Evolutionary conservation across 371 early-diverging fungal species (phyloP), one percentile per base, ranked within the genome.

Genomic region (Chytridium lagenaria): DNA sequence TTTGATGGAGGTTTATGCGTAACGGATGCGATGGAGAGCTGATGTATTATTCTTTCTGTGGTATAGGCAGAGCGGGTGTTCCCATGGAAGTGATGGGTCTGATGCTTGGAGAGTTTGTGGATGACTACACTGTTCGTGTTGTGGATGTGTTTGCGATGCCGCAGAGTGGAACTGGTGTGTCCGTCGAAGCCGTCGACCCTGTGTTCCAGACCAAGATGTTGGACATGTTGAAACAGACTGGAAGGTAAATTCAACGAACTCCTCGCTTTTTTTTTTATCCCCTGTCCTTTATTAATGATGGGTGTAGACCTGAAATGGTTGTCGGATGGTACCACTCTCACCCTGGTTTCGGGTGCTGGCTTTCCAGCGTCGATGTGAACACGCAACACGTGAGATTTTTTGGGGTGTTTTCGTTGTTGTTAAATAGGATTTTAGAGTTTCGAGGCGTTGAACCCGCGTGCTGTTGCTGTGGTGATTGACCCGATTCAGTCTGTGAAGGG

Each of bases 321-420:
- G 99, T 99, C 26, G 99, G 99, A 23, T 99, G 99, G 99, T 99
- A 99, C 83, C 99, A 99, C 88, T 98, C 98, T 67, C 99, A 99
- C 85, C 99, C 99, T 34, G 99, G 99, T 67, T 99, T 99, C 80
- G 99, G 99, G 28, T 99, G 99, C 88, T 99, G 99, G 99, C 90
- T 99, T 34, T 98, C 98, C 19, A 97, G 94, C 76, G 99, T 99
- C 22, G 99, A 99, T 86, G 95, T 99, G 52, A 97, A 97, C 84
- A 99, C 99, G 63, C 99, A 99, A 83, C 95, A 95, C 87, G 93
- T 92, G 85, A n/a, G 72, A 12, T 70, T 1, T 37, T 39, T 75
- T 22, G 37, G 51, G 12, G 19, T 16, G 31, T 69, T 28, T 26
- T 15, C n/a, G 28, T 23, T 59, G 15, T 50, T 55, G 37, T 33